A percentile compares a stretch with the other conserved stretches of the same genome.
Conservation (phyloP, 495 filamentous ascomycete genomes). For the Penicillium waksmanii region DNA sequence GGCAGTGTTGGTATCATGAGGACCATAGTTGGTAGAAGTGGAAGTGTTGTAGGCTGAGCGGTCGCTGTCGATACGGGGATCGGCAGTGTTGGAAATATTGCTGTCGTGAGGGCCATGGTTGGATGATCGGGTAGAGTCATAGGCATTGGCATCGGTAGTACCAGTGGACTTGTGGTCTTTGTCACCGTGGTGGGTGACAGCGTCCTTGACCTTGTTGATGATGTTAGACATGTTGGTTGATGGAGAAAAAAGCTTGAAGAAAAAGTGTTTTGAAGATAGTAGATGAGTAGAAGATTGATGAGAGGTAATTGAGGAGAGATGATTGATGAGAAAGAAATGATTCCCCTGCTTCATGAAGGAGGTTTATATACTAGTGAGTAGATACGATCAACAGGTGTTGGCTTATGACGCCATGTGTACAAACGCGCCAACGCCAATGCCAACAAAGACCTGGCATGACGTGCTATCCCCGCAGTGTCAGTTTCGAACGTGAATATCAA, state of each 20-base stretch:
- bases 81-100: constrained; percentile 22
- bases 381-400: background rate
- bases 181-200: constrained; percentile 48
- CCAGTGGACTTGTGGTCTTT: constrained; percentile 9
- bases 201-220: constrained; percentile 72
- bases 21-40: constrained; percentile 2
- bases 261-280: background rate
- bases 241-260: background rate
- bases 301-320: background rate
- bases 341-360: background rate
- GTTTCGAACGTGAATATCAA: background rate
- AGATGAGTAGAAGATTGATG: background rate
- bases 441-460: background rate
- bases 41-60: constrained; percentile 8
- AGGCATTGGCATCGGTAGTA: constrained; percentile 1
- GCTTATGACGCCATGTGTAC: constrained; percentile 2
- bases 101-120: constrained; percentile 24
- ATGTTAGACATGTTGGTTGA: constrained; percentile 60
- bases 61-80: constrained; percentile 24
- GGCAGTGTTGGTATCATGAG: constrained; percentile 22
- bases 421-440: background rate
- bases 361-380: background rate
- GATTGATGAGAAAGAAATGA: background rate
- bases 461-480: constrained; percentile 1
- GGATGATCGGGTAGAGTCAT: constrained; percentile 17